Evolutionary conservation across 306 rosid species (phyloP), one percentile per base, ranked within the genome.

Genomic region (Fragaria ananassa): DNA sequence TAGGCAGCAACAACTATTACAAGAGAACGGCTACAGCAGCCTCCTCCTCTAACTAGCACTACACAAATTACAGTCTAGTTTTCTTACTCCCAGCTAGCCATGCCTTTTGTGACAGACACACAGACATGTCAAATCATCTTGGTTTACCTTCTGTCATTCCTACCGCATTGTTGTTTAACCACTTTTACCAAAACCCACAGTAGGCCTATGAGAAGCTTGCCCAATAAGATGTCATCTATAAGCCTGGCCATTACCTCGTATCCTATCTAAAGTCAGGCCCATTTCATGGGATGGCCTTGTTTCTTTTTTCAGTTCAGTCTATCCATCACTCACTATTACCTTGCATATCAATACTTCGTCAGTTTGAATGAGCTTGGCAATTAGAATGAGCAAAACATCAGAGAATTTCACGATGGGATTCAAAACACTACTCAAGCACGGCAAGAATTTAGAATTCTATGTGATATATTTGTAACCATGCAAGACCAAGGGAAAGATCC

Each of bases 291-390:
- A 58, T 58, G 17, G 35, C 31, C 62, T 21, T 9, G 14, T 9
- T 56, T 56, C 25, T 53, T 56, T 56, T 31, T 58, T 58, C 64
- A 58, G 64, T 58, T 58, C 62, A 56, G 62, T 31, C 62, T 21
- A 13, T 54, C 25, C 61, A n/a, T 8, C 21, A 54, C 27, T 0
- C 25, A 19, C 61, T 54, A n/a, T 1, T 21, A 31, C 35, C 35
- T 31, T 8, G 9, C 8, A 42, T 42, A 42, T 8, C 11, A 1
- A 10, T 8, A 42, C 45, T 42, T 42, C 0, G 45, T 37, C 41
- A 37, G 41, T 37, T 37, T 37, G 5, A 37, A 6, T 42, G 12
- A 42, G 62, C 15, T 57, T 12, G 67, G n/a, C 2, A 14, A 13
- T 14, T 29, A 61, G 9, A 61, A 61, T 61, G 41, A 61, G 67